Evolutionary conservation across 1,139 yeast species (phyloP), one percentile per base, ranked within the genome.

Genomic region (Debaryomycetaceae sp.): DNA sequence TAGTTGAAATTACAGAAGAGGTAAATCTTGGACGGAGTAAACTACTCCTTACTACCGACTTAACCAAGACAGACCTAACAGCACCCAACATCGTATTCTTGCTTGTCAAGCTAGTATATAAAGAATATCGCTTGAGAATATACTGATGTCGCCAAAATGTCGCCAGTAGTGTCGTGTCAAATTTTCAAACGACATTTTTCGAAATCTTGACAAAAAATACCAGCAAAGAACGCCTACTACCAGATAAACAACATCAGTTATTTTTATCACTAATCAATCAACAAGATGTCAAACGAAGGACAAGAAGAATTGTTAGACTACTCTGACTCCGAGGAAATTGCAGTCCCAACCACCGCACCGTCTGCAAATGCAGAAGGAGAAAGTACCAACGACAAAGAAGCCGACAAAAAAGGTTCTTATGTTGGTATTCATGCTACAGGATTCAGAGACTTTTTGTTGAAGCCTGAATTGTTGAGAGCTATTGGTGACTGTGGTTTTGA

Each of bases 401-500:
- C 80, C 51, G 96, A 87, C 65, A 87, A 91, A 70, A 91, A 92
- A 70, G 98, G 98, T 58, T 89, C 98, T 38, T 92, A 92, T 59
- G 98, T 91, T 46, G 98, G 98, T 61, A 87, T 89, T 58, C 98
- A 92, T 68, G 92, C 98, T 52, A 91, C 98, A 49, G 97, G 98
- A 65, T 92, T 92, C 82, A 88, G 95, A 72, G 98, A 92, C 70
- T 92, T 92, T 70, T 75, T 92, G 60, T 79, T 92, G 67, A 92
- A 92, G 74, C 97, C 98, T 19, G 98, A 92, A 70, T 78, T 92
- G 56, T 78, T 92, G 58, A 85, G 98, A 71, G 98, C 98, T 51
- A 92, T 92, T 63, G 95, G 92, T 55, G 98, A 92, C 70, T 89
- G 97, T 76, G 98, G 98, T 77, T 92, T 92, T 63, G 98, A 92